Evolutionary conservation across 2,329 filamentous ascomycete genomes (phyloP).

Genomic region (Mollisia scopiformis): DNA sequence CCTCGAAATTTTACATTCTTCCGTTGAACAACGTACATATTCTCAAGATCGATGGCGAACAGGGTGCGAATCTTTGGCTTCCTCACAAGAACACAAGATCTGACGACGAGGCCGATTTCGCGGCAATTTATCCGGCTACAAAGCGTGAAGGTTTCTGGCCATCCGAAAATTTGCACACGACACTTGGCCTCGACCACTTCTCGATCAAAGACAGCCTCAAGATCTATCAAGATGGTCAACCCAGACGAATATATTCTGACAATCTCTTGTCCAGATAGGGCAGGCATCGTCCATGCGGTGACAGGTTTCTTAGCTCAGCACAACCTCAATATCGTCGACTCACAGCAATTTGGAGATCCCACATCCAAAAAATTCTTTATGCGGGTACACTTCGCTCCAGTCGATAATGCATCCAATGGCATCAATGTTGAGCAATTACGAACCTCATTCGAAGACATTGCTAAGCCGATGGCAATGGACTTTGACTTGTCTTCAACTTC

Average conservation of each 20-base stretch:
- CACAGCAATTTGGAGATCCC: conserved; percentile 82
- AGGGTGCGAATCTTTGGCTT: not conserved
- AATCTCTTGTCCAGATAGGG: conserved; percentile 81
- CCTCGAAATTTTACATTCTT: not conserved
- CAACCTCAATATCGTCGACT: conserved; percentile 79
- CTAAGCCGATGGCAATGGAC: conserved; percentile 66
- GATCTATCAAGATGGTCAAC: conserved; percentile 50
- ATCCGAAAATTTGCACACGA: not conserved
- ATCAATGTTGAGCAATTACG: conserved; percentile 53
- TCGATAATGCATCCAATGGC: conserved; percentile 31
- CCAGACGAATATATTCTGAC: conserved; percentile 62
- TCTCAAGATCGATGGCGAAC: not conserved
- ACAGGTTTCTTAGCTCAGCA: conserved; percentile 75
- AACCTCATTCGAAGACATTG: conserved; percentile 62
- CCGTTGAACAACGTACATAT: not conserved
- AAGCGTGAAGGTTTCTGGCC: not conserved
- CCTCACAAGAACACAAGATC: not conserved
- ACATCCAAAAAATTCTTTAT: conserved; percentile 81
- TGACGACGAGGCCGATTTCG: not conserved
- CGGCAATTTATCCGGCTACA: not conserved
- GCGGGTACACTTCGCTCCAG: conserved; percentile 79
- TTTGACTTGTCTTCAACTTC: conserved; percentile 71
- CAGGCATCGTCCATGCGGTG: conserved; percentile 83
- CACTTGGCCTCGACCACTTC: conserved; percentile 1
- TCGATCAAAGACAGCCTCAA: not conserved